Percentiles rank a stretch among this genome's conserved stretches.
These are phyloP conservation scores for Crithidia bombi DNA, from an alignment of 208 protist genomes.

Conservation along the genomic window DNA sequence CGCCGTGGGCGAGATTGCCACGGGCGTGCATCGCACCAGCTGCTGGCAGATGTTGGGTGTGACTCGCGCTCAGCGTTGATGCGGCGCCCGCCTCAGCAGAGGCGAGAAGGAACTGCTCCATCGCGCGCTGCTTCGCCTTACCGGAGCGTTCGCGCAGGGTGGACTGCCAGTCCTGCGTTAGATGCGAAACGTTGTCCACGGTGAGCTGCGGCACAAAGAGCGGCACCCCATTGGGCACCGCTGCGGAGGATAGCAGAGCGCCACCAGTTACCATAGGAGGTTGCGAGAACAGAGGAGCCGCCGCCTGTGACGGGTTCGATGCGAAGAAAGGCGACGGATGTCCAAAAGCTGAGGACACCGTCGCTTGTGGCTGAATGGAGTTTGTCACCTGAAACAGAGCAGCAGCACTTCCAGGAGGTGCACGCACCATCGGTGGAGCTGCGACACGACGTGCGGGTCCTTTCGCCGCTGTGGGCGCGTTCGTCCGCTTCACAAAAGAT, in stretches of 20 bases:
- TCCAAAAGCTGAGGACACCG: not conserved
- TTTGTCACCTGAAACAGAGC: not conserved
- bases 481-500: constrained; percentile 23
- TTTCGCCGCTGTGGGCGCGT: not conserved
- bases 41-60: not conserved
- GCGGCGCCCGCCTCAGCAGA: constrained; percentile 33
- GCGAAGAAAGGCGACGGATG: not conserved
- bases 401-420: not conserved
- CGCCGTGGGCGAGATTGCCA: not conserved
- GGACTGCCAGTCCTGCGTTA: constrained; percentile 53
- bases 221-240: constrained; percentile 4
- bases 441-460: not conserved
- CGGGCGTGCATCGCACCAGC: not conserved
- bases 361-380: not conserved
- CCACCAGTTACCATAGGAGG: not conserved
- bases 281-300: not conserved
- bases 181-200: constrained; percentile 34
- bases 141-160: constrained; percentile 37
- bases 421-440: not conserved
- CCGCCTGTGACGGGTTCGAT: not conserved
- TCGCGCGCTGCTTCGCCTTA: constrained; percentile 26
- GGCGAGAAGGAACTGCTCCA: constrained; percentile 36
- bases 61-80: constrained; percentile 1
- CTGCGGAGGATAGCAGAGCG: not conserved
- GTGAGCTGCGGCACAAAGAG: constrained; percentile 40